Base-by-base conservation (phyloP, 2,329 filamentous ascomycete genomes). In the Monosporascus sp. region DNA sequence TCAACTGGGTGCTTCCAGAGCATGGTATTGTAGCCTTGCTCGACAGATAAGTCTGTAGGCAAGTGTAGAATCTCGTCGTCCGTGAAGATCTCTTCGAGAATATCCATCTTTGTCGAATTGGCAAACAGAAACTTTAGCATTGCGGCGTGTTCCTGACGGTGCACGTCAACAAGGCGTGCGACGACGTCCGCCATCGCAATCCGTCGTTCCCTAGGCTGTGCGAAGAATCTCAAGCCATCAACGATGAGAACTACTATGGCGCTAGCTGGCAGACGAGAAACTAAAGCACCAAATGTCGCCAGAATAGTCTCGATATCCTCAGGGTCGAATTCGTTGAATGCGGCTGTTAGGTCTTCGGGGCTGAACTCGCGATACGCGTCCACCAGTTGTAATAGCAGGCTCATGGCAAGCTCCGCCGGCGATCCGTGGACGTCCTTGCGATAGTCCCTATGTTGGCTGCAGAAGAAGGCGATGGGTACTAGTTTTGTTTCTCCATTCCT, bases 51-150 rank as follows among this genome's bases (percentile, higher is more conserved):
- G 9, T 26, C 22, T 26, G 5, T 14, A 17, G 41, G 14, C 41
- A 45, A 22, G 5, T 17, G 41, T 19, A 54, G 24, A 9, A 52
- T 48, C 37, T 56, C 52, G 7, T 50, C 48, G 4, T 51, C 48
- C 7, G 48, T 27, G 17, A 56, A 56, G 5, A 54, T n/a, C 2
- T 52, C 37, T 22, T 54, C 52, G 31, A 54, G 17, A 44, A 19
- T 20, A 6, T 38, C n/a, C 6, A n/a, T 6, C 40, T 37, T 37
- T 2, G 51, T 53, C 3, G 54, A 22, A 31, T 24, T 48, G 3
- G 47, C n/a, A 35, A 56, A 53, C n/a, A 53, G 22, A n/a, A 53
- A 27, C 24, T 56, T 56, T n/a, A 53, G 17, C 16, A 41, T 56
- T 20, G 51, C 51, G 16, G 31, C 20, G 11, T 19, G 20, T 11